Conservation (phyloP, 2,329 filamentous ascomycete genomes). For the Xylaria sp. region DNA sequence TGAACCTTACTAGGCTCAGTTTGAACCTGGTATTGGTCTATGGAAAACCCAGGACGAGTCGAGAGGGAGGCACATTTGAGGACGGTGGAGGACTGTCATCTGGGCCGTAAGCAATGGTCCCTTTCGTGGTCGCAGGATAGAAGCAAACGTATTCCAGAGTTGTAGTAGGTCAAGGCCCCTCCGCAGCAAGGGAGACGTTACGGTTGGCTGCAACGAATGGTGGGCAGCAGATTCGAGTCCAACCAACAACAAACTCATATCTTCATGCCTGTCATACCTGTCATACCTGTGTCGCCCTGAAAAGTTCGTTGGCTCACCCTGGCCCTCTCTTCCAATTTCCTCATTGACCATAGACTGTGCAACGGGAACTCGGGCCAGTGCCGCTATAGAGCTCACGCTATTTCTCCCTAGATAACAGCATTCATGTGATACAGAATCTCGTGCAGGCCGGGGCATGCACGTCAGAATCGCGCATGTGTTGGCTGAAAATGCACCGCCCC, state of each 20-base stretch:
- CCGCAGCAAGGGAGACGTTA: slow-evolving; percentile 10
- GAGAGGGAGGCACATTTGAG: neutral
- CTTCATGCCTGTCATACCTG: neutral
- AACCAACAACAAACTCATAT: slow-evolving; percentile 32
- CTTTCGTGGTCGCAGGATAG: slow-evolving; percentile 8
- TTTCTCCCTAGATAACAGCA: slow-evolving; percentile 23
- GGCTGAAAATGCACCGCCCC: slow-evolving; percentile 5
- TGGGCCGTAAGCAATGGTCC: slow-evolving; percentile 21
- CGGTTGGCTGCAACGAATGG: slow-evolving; percentile 10
- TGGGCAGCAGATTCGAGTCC: slow-evolving; percentile 25
- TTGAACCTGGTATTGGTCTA: slow-evolving; percentile 14
- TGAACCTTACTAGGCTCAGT: slow-evolving; percentile 10
- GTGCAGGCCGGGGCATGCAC: neutral
- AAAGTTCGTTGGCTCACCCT: neutral
- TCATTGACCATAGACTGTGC: slow-evolving; percentile 13
- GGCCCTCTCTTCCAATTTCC: neutral
- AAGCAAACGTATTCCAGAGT: slow-evolving; percentile 23
- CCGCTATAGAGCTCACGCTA: neutral
- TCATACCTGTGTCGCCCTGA: slow-evolving; percentile 10
- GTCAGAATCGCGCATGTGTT: neutral
- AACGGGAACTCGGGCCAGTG: slow-evolving; percentile 9
- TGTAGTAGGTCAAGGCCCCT: neutral
- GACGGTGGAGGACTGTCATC: slow-evolving; percentile 1
- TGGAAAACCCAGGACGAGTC: slow-evolving; percentile 1
- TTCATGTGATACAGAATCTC: slow-evolving; percentile 25